Evolutionary conservation across 192 early-diverging fungal species (phyloP).

Genomic region (Chytriomyces sp.): DNA sequence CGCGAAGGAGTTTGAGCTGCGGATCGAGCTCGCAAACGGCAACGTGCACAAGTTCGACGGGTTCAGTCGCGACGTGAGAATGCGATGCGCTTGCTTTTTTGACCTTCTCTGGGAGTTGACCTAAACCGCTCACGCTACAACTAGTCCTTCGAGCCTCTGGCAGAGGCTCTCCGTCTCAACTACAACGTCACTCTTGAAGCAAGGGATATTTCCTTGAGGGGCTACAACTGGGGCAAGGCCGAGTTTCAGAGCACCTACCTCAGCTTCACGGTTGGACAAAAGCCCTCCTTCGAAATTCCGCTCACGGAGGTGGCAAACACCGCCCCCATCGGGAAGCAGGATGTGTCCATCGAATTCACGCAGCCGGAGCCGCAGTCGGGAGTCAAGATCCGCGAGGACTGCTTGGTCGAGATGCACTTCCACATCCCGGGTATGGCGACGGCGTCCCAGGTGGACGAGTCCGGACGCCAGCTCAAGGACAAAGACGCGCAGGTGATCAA

Average conservation of each 20-base stretch:
- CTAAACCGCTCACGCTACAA: neutral
- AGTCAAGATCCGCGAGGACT: conserved; percentile 63
- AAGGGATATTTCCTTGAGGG: conserved; percentile 84
- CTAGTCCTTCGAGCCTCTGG: conserved; percentile 83
- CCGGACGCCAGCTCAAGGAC: conserved; percentile 41
- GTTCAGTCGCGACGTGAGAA: conserved; percentile 71
- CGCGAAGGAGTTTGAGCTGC: conserved; percentile 84
- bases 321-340: conserved; percentile 81
- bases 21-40: conserved; percentile 75
- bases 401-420: conserved; percentile 88
- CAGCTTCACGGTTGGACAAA: conserved; percentile 80
- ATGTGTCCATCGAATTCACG: conserved; percentile 90
- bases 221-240: conserved; percentile 93
- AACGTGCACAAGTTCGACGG: conserved; percentile 86
- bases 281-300: conserved; percentile 90
- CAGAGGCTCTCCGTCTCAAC: conserved; percentile 65
- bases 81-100: neutral
- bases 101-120: conserved; percentile 7
- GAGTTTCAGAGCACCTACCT: conserved; percentile 66
- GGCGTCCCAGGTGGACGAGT: conserved; percentile 54
- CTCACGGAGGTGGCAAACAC: conserved; percentile 85
- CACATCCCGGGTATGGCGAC: conserved; percentile 84
- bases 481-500: conserved; percentile 21
- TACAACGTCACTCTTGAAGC: conserved; percentile 78
- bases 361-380: conserved; percentile 58